Conservation (phyloP, 805 yeast genomes). For the Pichia occidentalis region DNA sequence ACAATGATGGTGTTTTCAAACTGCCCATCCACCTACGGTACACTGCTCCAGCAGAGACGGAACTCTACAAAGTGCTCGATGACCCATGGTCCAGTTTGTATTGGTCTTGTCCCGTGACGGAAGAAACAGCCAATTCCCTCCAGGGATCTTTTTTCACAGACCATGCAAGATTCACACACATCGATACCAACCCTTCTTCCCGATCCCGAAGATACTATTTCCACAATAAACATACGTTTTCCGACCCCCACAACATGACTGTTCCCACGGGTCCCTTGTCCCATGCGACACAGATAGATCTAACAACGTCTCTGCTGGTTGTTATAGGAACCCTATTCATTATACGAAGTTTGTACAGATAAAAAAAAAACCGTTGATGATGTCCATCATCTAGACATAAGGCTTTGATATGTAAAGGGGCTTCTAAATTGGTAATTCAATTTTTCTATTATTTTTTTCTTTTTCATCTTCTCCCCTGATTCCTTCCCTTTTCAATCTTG, state of each 20-base stretch:
- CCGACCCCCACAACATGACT: not conserved
- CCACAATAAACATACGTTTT: not conserved
- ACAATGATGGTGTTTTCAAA: slow-evolving; percentile 17
- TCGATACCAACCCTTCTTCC: slow-evolving; percentile 2
- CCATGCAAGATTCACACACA: slow-evolving; percentile 16
- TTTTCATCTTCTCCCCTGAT: too few species aligned
- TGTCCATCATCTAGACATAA: too few species aligned
- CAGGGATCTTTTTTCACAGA: slow-evolving; percentile 21
- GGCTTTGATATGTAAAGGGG: too few species aligned
- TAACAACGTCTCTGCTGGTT: too few species aligned
- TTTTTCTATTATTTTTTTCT: too few species aligned
- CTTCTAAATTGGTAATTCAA: too few species aligned
- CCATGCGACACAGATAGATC: slow-evolving; percentile 4
- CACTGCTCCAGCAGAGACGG: slow-evolving; percentile 19
- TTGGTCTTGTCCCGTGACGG: slow-evolving; percentile 23
- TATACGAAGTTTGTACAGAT: too few species aligned
- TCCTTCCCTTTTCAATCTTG: too few species aligned
- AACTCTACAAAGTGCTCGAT: slow-evolving; percentile 4
- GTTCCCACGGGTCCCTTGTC: slow-evolving; percentile 17
- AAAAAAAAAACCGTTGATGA: too few species aligned
- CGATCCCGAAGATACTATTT: not conserved
- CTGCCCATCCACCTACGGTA: slow-evolving; percentile 31
- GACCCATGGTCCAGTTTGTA: slow-evolving; percentile 22
- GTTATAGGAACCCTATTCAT: too few species aligned
- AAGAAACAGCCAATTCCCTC: slow-evolving; percentile 11